Percentiles rank a stretch among this genome's conserved stretches.
These are phyloP conservation scores for Fusarium drepaniforme DNA, from an alignment of 2,329 filamentous ascomycete genomes.

Conservation along the genomic window DNA sequence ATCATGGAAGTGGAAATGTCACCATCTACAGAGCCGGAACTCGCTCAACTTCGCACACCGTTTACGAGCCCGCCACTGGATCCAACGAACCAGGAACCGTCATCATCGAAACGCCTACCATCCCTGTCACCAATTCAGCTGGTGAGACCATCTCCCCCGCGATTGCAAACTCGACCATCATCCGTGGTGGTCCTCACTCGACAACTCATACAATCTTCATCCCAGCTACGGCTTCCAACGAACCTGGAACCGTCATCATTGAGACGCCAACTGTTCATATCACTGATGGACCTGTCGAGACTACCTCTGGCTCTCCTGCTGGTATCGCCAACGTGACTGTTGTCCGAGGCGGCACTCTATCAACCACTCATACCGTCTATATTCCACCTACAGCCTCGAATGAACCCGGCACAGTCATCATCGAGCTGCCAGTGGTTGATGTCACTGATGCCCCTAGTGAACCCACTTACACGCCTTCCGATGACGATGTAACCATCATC, in stretches of 20 bases:
- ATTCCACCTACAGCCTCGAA: constrained; percentile 10
- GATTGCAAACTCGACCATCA: constrained; percentile 7
- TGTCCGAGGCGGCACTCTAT: constrained; percentile 2
- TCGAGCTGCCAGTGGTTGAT: constrained; percentile 1
- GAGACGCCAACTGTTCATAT: not conserved
- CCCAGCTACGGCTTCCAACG: not conserved
- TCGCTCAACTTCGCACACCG: not conserved
- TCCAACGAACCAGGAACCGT: constrained; percentile 10
- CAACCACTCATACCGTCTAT: constrained; percentile 12
- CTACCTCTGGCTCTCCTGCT: not conserved
- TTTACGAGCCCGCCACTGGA: not conserved
- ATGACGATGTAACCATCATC: constrained; percentile 11
- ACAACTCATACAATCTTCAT: not conserved
- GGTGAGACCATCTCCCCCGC: not conserved
- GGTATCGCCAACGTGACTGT: constrained; percentile 12
- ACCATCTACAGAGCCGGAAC: constrained; percentile 4
- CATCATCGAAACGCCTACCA: constrained; percentile 6
- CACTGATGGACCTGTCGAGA: not conserved
- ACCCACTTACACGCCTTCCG: not conserved
- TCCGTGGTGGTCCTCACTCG: constrained; percentile 4
- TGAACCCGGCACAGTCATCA: constrained; percentile 21
- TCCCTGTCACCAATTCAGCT: not conserved
- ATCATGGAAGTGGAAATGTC: not conserved
- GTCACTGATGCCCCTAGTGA: not conserved
- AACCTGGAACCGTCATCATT: constrained; percentile 18